Percentiles rank a stretch among this genome's conserved stretches.
Conservation (phyloP, 352 stramenopile genomes). For the Globisporangium irregulare region DNA sequence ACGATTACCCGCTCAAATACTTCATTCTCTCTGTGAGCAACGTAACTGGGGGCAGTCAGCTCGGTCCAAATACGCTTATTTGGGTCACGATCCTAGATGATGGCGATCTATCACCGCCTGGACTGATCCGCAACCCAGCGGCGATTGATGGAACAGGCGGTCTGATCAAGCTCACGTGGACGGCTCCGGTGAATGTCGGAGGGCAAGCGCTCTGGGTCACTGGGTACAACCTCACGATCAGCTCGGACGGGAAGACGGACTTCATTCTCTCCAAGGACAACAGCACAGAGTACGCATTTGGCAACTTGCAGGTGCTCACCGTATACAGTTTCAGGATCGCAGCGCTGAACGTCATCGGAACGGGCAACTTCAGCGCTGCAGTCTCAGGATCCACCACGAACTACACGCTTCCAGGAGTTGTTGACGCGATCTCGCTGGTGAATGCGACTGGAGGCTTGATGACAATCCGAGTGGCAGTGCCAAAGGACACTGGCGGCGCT, state of each 20-base stretch:
- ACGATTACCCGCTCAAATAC: constrained; percentile 45
- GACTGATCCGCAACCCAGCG: constrained; percentile 17
- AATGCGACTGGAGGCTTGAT: constrained; percentile 47
- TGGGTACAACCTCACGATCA: constrained; percentile 36
- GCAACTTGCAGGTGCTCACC: constrained; percentile 22
- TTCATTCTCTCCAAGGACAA: constrained; percentile 32
- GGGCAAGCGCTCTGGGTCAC: constrained; percentile 34
- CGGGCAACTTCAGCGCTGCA: constrained; percentile 18
- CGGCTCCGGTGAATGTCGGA: constrained; percentile 42
- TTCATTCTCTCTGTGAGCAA: constrained; percentile 36
- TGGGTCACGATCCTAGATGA: constrained; percentile 44
- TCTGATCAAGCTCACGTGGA: constrained; percentile 41
- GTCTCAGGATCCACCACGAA: constrained; percentile 32
- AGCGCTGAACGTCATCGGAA: constrained; percentile 38
- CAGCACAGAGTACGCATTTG: constrained; percentile 29
- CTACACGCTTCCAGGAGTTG: constrained; percentile 32
- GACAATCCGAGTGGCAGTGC: constrained; percentile 24
- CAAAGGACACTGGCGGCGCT: constrained; percentile 40
- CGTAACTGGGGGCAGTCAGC: constrained; percentile 21
- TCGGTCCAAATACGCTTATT: constrained; percentile 30
- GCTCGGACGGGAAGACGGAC: neutral
- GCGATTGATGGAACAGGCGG: constrained; percentile 39
- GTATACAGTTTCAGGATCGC: constrained; percentile 35
- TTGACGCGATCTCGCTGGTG: constrained; percentile 21
- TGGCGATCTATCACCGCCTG: constrained; percentile 43